Evolutionary conservation across 2,329 filamentous ascomycete species (phyloP).

Genomic region (Reticulascus tulasneorum): DNA sequence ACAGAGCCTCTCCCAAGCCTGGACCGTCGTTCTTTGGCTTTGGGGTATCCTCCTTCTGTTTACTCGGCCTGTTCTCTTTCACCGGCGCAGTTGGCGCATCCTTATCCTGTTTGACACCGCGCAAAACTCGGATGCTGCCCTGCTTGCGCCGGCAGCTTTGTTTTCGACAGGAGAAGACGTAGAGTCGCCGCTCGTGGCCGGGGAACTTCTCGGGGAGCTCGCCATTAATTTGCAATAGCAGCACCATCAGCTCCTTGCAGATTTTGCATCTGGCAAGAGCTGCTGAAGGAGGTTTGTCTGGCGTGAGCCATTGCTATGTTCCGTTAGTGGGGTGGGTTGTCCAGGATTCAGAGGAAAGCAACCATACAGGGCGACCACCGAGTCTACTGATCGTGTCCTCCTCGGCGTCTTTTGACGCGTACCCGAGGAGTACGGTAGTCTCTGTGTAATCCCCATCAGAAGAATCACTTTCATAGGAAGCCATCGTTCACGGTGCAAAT

Average conservation of each 20-base stretch:
- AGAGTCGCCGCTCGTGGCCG: constrained; percentile 80
- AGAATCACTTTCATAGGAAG: constrained; percentile 74
- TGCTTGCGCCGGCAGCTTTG: constrained; percentile 77
- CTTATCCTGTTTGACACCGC: constrained; percentile 59
- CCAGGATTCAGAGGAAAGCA: background rate
- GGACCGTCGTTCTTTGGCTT: constrained; percentile 28
- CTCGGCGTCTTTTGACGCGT: constrained; percentile 73
- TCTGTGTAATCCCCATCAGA: constrained; percentile 67
- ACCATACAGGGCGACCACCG: constrained; percentile 77
- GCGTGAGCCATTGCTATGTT: constrained; percentile 75
- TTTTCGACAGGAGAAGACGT: constrained; percentile 76
- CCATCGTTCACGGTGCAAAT: constrained; percentile 51
- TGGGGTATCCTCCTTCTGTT: constrained; percentile 26
- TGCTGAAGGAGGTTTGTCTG: constrained; percentile 66
- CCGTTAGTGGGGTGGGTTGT: constrained; percentile 1
- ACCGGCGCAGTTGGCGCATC: constrained; percentile 26
- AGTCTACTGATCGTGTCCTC: constrained; percentile 84
- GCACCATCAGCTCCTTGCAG: constrained; percentile 77
- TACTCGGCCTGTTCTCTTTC: constrained; percentile 26
- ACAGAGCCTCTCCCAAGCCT: constrained; percentile 63
- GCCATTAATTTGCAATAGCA: constrained; percentile 87
- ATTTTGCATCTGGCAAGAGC: constrained; percentile 79
- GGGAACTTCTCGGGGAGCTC: constrained; percentile 85
- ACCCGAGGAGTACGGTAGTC: constrained; percentile 87
- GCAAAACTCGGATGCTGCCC: constrained; percentile 73